phyloP scores from a whole-genome alignment of 2,329 filamentous ascomycete species.

The Cytospora schulzeri region DNA sequence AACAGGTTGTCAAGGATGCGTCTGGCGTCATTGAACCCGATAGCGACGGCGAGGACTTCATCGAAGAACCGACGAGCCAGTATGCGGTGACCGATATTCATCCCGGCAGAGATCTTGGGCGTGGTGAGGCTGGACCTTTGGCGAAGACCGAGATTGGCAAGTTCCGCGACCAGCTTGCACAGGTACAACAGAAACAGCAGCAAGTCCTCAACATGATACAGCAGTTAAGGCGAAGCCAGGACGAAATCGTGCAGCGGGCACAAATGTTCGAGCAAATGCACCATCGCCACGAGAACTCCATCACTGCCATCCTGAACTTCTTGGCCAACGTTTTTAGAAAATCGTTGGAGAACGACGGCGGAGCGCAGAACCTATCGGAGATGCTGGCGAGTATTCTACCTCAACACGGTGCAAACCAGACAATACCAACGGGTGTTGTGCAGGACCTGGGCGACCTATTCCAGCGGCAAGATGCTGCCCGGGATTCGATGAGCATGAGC shows the following conservation, averaged over 20 bases:
- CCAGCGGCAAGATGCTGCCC: constrained; percentile 43
- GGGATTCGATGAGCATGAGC: constrained; percentile 43
- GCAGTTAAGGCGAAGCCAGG: constrained; percentile 81
- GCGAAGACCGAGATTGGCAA: constrained; percentile 74
- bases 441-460: constrained; percentile 65
- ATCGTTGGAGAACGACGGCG: constrained; percentile 81
- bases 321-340: constrained; percentile 95
- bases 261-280: constrained; percentile 88
- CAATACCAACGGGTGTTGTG: constrained; percentile 56
- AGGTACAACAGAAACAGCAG: constrained; percentile 82
- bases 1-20: constrained; percentile 58
- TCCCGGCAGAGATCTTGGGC: constrained; percentile 42
- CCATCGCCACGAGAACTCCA: constrained; percentile 96
- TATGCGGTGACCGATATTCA: constrained; percentile 32
- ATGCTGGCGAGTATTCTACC: constrained; percentile 79
- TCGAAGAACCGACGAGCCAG: constrained; percentile 42
- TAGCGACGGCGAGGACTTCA: constrained; percentile 64
- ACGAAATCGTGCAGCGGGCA: constrained; percentile 84
- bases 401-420: constrained; percentile 41
- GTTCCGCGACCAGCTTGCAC: constrained; percentile 77
- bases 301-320: constrained; percentile 98
- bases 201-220: constrained; percentile 82
- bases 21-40: constrained; percentile 55
- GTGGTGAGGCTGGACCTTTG: constrained; percentile 50
- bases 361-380: constrained; percentile 76